phyloP scores from a whole-genome alignment of 192 early-diverging fungal species.

The Coemansia sp. region DNA sequence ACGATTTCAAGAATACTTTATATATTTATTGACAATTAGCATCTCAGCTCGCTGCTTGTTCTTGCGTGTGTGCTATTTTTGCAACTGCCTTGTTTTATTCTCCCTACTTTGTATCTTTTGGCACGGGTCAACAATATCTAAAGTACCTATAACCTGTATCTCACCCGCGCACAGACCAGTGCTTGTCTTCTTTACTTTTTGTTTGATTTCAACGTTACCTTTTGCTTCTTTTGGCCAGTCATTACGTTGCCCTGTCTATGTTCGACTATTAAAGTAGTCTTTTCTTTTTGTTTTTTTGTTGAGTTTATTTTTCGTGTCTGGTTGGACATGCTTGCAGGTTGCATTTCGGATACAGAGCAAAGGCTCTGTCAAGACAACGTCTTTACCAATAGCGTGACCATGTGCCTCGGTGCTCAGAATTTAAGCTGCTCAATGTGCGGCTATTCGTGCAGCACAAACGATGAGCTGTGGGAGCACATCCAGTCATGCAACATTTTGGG shows the following conservation, averaged over 20 bases:
- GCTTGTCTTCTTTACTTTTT: too few relatives aligned
- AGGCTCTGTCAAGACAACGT: not conserved
- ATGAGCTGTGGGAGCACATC: slow-evolving; percentile 53
- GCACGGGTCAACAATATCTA: too few relatives aligned
- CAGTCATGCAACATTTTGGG: slow-evolving; percentile 48
- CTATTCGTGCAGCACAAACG: slow-evolving; percentile 31
- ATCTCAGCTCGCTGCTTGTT: not conserved
- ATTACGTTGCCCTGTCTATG: too few relatives aligned
- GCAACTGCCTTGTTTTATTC: not conserved
- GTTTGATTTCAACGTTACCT: too few relatives aligned
- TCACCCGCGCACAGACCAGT: too few relatives aligned
- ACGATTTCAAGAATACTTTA: not conserved
- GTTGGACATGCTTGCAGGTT: not conserved
- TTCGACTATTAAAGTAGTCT: slow-evolving; percentile 10
- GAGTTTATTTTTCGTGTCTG: not conserved
- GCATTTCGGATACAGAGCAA: slow-evolving; percentile 5
- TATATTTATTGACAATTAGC: not conserved
- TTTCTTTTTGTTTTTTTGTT: slow-evolving; percentile 19
- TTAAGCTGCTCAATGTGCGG: slow-evolving; percentile 49
- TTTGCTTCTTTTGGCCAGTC: too few relatives aligned
- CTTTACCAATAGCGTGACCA: not conserved
- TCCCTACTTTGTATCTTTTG: not conserved
- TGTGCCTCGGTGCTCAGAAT: slow-evolving; percentile 10
- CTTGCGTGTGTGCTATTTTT: not conserved
- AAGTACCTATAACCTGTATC: too few relatives aligned